Evolutionary conservation across 371 early-diverging fungal species (phyloP).

Genomic region (Thermomucor indicae-seudaticae): DNA sequence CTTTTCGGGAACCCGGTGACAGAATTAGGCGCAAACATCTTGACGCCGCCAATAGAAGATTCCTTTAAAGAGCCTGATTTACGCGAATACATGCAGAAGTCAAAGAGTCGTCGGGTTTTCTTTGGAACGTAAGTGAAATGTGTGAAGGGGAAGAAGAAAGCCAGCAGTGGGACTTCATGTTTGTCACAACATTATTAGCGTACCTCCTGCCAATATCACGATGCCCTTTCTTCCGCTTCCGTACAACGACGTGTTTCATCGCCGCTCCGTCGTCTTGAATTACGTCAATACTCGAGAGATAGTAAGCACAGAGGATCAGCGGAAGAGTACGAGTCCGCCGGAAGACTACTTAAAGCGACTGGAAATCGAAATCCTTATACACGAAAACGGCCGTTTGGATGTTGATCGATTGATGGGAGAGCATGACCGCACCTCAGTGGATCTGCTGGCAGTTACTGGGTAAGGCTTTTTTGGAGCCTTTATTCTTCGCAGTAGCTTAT

Average conservation of each 20-base stretch:
- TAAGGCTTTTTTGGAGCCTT: not conserved
- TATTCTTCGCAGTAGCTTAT: not conserved
- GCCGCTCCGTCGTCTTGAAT: conserved; percentile 21
- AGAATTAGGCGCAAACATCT: conserved; percentile 1
- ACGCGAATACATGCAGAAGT: not conserved
- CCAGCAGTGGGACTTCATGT: not conserved
- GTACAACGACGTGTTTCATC: conserved; percentile 12
- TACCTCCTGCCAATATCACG: conserved; percentile 22
- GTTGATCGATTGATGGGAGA: conserved; percentile 20
- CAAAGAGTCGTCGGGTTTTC: conserved; percentile 16
- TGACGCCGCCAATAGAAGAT: conserved; percentile 1
- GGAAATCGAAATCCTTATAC: conserved; percentile 19
- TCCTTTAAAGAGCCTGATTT: not conserved
- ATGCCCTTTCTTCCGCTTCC: conserved; percentile 18
- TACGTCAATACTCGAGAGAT: conserved; percentile 16
- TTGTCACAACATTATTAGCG: conserved; percentile 9
- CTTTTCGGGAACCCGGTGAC: conserved; percentile 17
- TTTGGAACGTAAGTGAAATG: conserved; percentile 16
- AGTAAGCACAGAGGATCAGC: not conserved
- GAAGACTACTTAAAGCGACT: conserved; percentile 12
- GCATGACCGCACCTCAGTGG: conserved; percentile 18
- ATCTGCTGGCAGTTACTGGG: conserved; percentile 24
- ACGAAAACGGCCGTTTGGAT: conserved; percentile 20
- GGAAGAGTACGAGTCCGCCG: not conserved
- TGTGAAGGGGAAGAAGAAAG: not conserved